Conservation (phyloP, 1,284 basidiomycete genomes). For the Malassezia cuniculi region DNA sequence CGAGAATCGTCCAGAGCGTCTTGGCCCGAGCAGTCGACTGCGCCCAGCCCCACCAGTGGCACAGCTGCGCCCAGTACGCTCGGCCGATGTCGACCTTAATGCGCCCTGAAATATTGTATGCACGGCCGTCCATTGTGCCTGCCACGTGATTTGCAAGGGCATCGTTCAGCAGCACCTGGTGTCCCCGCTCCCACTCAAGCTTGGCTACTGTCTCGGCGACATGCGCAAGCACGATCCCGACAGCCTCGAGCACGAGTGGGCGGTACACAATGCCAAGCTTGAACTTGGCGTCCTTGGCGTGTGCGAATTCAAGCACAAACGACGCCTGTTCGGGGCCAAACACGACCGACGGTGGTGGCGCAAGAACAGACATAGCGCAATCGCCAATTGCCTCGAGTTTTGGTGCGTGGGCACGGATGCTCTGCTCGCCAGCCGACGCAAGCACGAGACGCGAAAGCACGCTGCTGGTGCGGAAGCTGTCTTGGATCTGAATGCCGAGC, state of each 20-base stretch:
- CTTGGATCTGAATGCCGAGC: slow-evolving; percentile 42
- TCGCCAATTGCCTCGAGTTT: neutral
- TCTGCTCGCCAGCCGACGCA: neutral
- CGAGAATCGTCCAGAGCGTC: no score
- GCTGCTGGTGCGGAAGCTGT: slow-evolving; percentile 30
- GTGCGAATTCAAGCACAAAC: no score
- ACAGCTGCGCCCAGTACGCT: neutral
- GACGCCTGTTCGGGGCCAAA: no score
- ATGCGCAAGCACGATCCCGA: neutral
- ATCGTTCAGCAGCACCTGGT: slow-evolving; percentile 1
- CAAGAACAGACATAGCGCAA: no score
- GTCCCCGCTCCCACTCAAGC: slow-evolving; percentile 15
- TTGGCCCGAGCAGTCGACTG: no score
- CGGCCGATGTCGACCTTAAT: neutral
- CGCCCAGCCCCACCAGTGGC: slow-evolving; percentile 8
- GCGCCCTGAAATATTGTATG: neutral
- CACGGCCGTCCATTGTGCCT: no score
- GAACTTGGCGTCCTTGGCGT: no score
- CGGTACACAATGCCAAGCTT: slow-evolving; percentile 30
- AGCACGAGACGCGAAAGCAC: slow-evolving; percentile 19
- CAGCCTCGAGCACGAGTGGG: slow-evolving; percentile 24
- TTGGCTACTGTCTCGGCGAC: slow-evolving; percentile 3
- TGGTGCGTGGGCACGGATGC: slow-evolving; percentile 1
- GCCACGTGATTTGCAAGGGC: no score
- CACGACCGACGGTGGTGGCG: no score